Evolutionary conservation across 257 asterid genomes (phyloP).

Genomic region (Linderniella brevidens): DNA sequence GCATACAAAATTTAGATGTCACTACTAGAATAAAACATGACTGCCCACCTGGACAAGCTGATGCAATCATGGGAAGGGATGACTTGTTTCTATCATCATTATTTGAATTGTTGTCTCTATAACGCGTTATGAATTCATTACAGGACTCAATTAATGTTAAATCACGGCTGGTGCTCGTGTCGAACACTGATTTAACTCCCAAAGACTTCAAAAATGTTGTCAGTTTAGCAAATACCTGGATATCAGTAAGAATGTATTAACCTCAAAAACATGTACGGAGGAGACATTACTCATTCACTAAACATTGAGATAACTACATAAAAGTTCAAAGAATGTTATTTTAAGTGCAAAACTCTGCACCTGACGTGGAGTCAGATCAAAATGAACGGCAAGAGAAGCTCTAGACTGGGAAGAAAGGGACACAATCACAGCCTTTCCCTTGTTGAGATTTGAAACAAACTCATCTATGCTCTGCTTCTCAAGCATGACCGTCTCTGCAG

Average conservation of each 20-base stretch:
- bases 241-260: constrained; percentile 4
- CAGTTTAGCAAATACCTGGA: constrained; percentile 68
- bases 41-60: constrained; percentile 85
- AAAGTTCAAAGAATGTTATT: not conserved
- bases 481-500: constrained; percentile 98
- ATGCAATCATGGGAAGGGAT: constrained; percentile 75
- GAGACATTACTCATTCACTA: constrained; percentile 2
- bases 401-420: constrained; percentile 95
- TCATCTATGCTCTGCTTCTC: constrained; percentile 97
- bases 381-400: constrained; percentile 88
- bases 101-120: constrained; percentile 28
- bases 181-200: constrained; percentile 85
- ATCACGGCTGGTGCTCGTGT: constrained; percentile 90
- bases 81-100: constrained; percentile 24
- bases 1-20: too few relatives aligned
- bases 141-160: constrained; percentile 81
- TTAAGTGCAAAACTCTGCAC: constrained; percentile 10
- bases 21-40: not conserved
- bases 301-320: constrained; percentile 7
- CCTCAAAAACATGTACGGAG: constrained; percentile 1
- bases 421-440: constrained; percentile 59
- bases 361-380: constrained; percentile 64
- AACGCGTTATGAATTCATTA: constrained; percentile 63
- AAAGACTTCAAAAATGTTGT: constrained; percentile 70
- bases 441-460: constrained; percentile 46